phyloP scores from a whole-genome alignment of 2,329 filamentous ascomycete species.

The Tolypocladium amazonense region DNA sequence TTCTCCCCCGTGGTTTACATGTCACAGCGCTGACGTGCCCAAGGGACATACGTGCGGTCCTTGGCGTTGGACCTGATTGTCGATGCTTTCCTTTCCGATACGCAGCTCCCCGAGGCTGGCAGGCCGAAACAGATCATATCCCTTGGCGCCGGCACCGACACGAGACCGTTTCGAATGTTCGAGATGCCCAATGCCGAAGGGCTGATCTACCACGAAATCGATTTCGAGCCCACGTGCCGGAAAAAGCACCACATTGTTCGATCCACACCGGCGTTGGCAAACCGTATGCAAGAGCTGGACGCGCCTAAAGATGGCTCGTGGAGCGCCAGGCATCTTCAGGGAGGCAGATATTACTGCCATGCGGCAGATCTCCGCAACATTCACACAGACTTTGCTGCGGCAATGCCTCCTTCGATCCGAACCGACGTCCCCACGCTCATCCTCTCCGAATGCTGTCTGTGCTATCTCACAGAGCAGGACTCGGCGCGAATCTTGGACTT shows the following conservation, averaged over 20 bases:
- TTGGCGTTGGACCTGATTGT: slow-evolving; percentile 73
- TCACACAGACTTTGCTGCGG: slow-evolving; percentile 1
- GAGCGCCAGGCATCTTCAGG: slow-evolving; percentile 27
- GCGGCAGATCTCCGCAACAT: slow-evolving; percentile 62
- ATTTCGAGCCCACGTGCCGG: slow-evolving; percentile 67
- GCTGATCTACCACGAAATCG: slow-evolving; percentile 81
- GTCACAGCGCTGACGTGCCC: background rate
- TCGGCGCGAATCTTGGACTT: slow-evolving; percentile 54
- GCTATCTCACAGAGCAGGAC: slow-evolving; percentile 63
- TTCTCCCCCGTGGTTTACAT: background rate
- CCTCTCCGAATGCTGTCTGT: slow-evolving; percentile 90
- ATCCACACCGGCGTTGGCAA: slow-evolving; percentile 30
- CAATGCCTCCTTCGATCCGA: slow-evolving; percentile 24
- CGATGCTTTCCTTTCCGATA: slow-evolving; percentile 50
- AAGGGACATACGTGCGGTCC: slow-evolving; percentile 89
- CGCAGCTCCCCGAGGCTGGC: slow-evolving; percentile 12
- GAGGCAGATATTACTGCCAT: slow-evolving; percentile 44
- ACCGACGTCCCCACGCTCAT: slow-evolving; percentile 64
- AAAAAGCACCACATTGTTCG: slow-evolving; percentile 50
- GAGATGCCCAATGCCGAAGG: slow-evolving; percentile 24
- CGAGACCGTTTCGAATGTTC: slow-evolving; percentile 69
- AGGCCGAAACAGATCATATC: slow-evolving; percentile 69
- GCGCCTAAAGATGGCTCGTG: slow-evolving; percentile 25
- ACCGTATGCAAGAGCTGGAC: slow-evolving; percentile 24
- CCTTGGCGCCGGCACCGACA: slow-evolving; percentile 88